Conservation (phyloP, 257 asterid genomes). For the Scutellaria barbata region DNA sequence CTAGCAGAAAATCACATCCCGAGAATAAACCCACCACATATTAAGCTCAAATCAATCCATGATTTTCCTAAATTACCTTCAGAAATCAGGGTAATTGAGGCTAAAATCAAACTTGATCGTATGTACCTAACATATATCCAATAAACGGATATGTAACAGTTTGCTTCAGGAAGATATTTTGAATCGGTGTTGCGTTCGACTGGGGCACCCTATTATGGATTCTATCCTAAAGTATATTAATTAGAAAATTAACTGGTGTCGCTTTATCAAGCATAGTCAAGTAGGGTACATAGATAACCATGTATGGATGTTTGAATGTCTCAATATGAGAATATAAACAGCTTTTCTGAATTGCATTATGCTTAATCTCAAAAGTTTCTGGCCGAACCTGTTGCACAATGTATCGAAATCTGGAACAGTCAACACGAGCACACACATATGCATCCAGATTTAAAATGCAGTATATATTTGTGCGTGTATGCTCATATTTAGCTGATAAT, state of each 20-base stretch:
- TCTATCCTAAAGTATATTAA: background rate
- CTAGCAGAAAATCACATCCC: background rate
- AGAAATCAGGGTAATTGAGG: background rate
- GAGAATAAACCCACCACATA: background rate
- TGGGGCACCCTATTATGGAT: background rate
- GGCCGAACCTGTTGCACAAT: no score
- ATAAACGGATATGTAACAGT: background rate
- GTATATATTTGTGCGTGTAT: background rate
- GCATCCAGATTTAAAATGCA: no score
- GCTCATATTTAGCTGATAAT: conserved; percentile 16
- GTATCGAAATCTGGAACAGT: no score
- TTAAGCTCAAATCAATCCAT: background rate
- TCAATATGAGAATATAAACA: background rate
- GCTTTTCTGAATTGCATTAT: background rate
- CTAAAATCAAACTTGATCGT: background rate
- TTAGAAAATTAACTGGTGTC: background rate
- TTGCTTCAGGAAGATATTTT: conserved; percentile 2
- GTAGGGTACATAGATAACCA: no score
- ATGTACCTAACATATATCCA: background rate
- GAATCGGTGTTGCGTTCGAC: background rate
- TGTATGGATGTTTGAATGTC: background rate
- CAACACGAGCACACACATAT: no score
- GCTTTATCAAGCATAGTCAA: background rate
- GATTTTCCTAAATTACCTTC: no score
- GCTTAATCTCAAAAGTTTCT: background rate